Percentiles rank a stretch among this genome's conserved stretches.
Evolutionary conservation across 2,329 filamentous ascomycete species (phyloP).

Genomic region (Exophiala aquamarina): DNA sequence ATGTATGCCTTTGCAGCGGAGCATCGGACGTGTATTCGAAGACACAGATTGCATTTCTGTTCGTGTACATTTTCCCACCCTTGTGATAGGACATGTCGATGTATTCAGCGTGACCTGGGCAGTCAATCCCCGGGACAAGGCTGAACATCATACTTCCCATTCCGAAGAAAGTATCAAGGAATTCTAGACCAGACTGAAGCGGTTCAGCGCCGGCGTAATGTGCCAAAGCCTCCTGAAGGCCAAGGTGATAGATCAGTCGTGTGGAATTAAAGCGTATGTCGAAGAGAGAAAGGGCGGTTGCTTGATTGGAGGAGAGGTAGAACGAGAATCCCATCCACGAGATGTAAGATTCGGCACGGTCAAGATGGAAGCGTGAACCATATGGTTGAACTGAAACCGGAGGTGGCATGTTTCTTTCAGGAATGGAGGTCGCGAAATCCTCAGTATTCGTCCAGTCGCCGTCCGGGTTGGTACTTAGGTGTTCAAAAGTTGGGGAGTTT

Average conservation of each 20-base stretch:
- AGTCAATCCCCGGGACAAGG: constrained; percentile 32
- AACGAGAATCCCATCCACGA: constrained; percentile 57
- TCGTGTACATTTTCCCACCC: constrained; percentile 24
- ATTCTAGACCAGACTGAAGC: constrained; percentile 28
- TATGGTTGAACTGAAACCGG: constrained; percentile 38
- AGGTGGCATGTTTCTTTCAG: constrained; percentile 17
- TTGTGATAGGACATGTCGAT: constrained; percentile 26
- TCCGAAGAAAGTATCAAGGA: constrained; percentile 35
- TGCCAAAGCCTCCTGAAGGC: constrained; percentile 53
- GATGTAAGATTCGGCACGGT: constrained; percentile 47
- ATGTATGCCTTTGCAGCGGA: constrained; percentile 35
- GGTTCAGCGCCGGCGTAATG: constrained; percentile 48
- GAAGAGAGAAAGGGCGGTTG: constrained; percentile 48
- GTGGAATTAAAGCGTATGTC: constrained; percentile 54
- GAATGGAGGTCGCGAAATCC: constrained; percentile 4
- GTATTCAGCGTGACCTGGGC: constrained; percentile 31
- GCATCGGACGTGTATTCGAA: constrained; percentile 28
- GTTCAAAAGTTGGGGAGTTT: constrained; percentile 19
- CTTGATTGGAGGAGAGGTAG: constrained; percentile 48
- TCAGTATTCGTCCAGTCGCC: constrained; percentile 27
- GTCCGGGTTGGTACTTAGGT: constrained; percentile 20
- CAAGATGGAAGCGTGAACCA: constrained; percentile 43
- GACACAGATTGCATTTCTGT: constrained; percentile 37
- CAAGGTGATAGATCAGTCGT: constrained; percentile 54
- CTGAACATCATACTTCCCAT: constrained; percentile 32